Conservation (phyloP, 352 stramenopile genomes). For the Phytophthora pseudosyringae region DNA sequence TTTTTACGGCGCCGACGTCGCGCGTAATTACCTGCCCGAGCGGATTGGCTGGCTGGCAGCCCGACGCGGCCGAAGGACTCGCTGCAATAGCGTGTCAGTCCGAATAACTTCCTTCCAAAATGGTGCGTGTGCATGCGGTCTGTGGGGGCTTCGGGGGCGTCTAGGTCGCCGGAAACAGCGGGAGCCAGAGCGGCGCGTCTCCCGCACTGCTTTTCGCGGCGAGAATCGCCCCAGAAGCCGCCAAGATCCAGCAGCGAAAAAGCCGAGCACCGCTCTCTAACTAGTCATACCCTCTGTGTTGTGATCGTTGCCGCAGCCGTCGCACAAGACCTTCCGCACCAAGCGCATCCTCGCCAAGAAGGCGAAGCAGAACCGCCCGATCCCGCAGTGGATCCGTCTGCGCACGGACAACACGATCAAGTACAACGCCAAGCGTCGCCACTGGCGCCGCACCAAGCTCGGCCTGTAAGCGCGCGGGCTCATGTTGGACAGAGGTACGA, state of each 20-base stretch:
- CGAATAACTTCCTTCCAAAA: slow-evolving; percentile 53
- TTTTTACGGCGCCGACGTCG: slow-evolving; percentile 14
- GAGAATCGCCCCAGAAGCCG: slow-evolving; percentile 4
- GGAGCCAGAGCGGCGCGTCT: slow-evolving; percentile 2
- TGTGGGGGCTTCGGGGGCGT: background rate
- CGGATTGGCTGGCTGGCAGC: slow-evolving; percentile 41
- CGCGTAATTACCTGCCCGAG: slow-evolving; percentile 21
- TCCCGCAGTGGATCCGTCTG: slow-evolving; percentile 99
- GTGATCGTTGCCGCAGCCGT: slow-evolving; percentile 80
- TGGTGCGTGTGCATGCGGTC: slow-evolving; percentile 29
- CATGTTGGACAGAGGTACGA: slow-evolving; percentile 29
- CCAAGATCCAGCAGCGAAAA: slow-evolving; percentile 1
- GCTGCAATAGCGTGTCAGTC: slow-evolving; percentile 35
- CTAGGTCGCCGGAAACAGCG: background rate
- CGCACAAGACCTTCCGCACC: slow-evolving; percentile 99
- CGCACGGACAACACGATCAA: slow-evolving; percentile 99
- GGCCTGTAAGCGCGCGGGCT: slow-evolving; percentile 94
- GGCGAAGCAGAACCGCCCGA: slow-evolving; percentile 99
- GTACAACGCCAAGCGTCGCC: slow-evolving; percentile 99
- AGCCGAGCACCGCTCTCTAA: slow-evolving; percentile 1
- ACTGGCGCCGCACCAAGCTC: slow-evolving; percentile 99
- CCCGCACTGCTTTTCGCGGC: background rate
- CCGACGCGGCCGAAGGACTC: background rate
- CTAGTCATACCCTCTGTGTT: slow-evolving; percentile 8
- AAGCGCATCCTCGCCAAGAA: slow-evolving; percentile 99